A percentile compares a stretch with the other conserved stretches of the same genome.
Conservation (phyloP, 1,284 basidiomycete species). For the Testicularia cyperi region DNA sequence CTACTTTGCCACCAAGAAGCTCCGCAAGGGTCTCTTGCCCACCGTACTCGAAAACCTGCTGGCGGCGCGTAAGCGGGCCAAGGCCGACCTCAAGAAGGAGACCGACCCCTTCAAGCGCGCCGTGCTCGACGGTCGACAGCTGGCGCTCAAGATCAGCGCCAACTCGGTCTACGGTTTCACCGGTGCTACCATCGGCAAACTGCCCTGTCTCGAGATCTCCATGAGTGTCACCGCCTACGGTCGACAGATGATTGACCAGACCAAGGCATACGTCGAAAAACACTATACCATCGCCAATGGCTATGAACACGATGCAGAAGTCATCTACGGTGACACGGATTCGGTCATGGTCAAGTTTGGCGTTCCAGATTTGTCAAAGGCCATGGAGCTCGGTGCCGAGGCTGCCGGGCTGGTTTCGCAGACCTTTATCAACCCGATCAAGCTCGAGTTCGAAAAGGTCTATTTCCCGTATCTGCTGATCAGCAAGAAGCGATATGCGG, state of each 20-base stretch:
- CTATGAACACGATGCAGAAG: conserved; percentile 57
- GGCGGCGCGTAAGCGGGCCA: conserved; percentile 56
- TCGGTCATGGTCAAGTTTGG: conserved; percentile 61
- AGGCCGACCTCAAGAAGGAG: conserved; percentile 59
- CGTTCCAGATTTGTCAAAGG: conserved; percentile 43
- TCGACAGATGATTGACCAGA: conserved; percentile 60
- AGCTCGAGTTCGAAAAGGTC: conserved; percentile 60
- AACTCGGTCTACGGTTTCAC: conserved; percentile 61
- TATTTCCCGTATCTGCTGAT: conserved; percentile 60
- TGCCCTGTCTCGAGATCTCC: conserved; percentile 59
- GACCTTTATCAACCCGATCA: conserved; percentile 56
- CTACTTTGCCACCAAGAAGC: conserved; percentile 51
- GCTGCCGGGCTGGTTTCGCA: conserved; percentile 80
- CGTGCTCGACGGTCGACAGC: conserved; percentile 58
- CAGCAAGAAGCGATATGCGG: conserved; percentile 59
- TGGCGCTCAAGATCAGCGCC: conserved; percentile 59
- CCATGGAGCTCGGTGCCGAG: conserved; percentile 70
- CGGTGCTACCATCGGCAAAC: conserved; percentile 57
- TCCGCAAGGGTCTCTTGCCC: conserved; percentile 56
- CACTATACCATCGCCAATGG: conserved; percentile 58
- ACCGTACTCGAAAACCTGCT: conserved; percentile 56
- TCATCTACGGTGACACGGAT: conserved; percentile 60
- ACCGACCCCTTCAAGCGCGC: conserved; percentile 58
- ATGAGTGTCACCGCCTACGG: conserved; percentile 60
- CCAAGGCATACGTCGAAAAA: conserved; percentile 52